Conservation (phyloP, 495 filamentous ascomycete species). For the Xylaria cubensis region DNA sequence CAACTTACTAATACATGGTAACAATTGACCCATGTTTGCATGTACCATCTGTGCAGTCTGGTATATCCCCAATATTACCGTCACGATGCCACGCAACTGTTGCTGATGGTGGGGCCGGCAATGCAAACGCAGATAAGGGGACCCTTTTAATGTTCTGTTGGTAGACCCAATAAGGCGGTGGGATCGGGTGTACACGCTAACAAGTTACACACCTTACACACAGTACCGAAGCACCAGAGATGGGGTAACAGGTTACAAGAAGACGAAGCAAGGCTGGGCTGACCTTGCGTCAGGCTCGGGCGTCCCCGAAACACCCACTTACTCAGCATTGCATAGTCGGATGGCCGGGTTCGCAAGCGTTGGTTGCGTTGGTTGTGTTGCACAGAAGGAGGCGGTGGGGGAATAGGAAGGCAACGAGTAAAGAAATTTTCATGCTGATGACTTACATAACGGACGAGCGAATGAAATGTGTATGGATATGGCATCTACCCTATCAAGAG, state of each 20-base stretch:
- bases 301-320: conserved; percentile 25
- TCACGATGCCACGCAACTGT: background rate
- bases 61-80: conserved; percentile 11
- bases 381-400: conserved; percentile 26
- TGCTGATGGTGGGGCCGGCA: background rate
- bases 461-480: conserved; percentile 1
- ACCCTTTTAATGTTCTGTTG: background rate
- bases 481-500: conserved; percentile 8
- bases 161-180: background rate
- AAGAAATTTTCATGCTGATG: conserved; percentile 10
- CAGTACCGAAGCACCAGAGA: background rate
- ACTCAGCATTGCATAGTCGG: conserved; percentile 22
- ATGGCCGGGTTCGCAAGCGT: background rate
- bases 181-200: background rate
- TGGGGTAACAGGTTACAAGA: conserved; percentile 1
- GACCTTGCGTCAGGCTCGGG: conserved; percentile 30
- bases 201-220: background rate
- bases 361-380: background rate
- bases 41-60: background rate
- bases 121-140: background rate
- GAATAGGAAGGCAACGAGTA: background rate
- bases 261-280: conserved; percentile 27
- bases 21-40: background rate
- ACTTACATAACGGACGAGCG: conserved; percentile 8
- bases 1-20: conserved; percentile 8